Percentiles rank a stretch among this genome's conserved stretches.
These are phyloP conservation scores for Aspergillus sp. DNA, from an alignment of 2,329 filamentous ascomycete species.

Conservation along the genomic window DNA sequence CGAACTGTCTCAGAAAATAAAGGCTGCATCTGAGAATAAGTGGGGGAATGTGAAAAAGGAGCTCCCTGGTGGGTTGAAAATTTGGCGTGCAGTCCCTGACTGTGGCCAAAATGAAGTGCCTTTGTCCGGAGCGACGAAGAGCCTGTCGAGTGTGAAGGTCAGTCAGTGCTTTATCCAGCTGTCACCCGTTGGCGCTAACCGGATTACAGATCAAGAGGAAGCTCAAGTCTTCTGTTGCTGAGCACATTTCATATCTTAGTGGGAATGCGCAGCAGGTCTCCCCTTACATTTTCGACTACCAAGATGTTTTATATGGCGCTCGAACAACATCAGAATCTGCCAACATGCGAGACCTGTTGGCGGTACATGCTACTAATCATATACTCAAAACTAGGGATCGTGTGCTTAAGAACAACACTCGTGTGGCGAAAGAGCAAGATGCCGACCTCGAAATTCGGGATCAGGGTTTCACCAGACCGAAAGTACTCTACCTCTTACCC, in stretches of 20 bases:
- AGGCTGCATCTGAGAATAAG: constrained; percentile 47
- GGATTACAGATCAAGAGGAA: constrained; percentile 68
- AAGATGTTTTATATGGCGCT: constrained; percentile 74
- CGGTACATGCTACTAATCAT: constrained; percentile 86
- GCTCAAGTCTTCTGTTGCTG: constrained; percentile 56
- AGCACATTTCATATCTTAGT: constrained; percentile 59
- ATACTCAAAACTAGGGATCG: constrained; percentile 89
- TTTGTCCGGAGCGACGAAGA: constrained; percentile 31
- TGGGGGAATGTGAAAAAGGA: constrained; percentile 49
- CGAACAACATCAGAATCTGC: constrained; percentile 69
- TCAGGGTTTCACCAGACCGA: constrained; percentile 93
- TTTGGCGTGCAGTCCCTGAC: constrained; percentile 33
- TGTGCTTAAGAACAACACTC: constrained; percentile 89
- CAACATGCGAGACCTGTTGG: constrained; percentile 68
- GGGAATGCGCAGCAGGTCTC: constrained; percentile 65
- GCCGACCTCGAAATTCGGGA: constrained; percentile 76
- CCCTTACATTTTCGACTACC: constrained; percentile 75
- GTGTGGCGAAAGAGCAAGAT: constrained; percentile 65
- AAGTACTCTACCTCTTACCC: constrained; percentile 85
- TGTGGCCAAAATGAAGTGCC: constrained; percentile 23
- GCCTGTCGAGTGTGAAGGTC: constrained; percentile 38
- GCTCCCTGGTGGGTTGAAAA: constrained; percentile 30
- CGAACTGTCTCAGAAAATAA: constrained; percentile 53
- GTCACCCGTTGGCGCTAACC: neutral
- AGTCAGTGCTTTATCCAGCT: constrained; percentile 21